Base-by-base conservation (phyloP, 2,329 filamentous ascomycete genomes). In the Aspergillus flavus region DNA sequence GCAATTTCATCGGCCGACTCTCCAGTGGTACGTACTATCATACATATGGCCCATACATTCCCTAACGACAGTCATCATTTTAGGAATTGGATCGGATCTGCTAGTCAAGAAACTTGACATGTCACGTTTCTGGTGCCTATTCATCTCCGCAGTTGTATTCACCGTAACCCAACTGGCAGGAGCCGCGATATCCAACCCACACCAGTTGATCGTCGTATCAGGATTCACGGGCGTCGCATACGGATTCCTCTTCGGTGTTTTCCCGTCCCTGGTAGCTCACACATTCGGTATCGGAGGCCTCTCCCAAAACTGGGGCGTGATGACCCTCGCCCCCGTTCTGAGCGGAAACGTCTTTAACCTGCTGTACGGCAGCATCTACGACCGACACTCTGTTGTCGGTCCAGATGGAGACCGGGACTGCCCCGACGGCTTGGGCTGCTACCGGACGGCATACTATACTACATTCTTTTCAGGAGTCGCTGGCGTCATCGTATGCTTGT, bases 251-350 rank as follows among this genome's bases (percentile, higher is more conserved):
- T 98, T 98, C 69, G 95, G 95, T 39, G 94, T 97, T 23, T 97
- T 92, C 77, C 95, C 95, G 0, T 94, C 93, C 14, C 88, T 98
- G 21, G 87, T 92, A 11, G 93, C 94, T 7, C 94, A 98, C 75
- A 90, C 91, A 0, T 99, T 99, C 75, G 95, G 95, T 9, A 91
- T 97, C 30, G 86, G 90, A 64, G 94, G 94, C 1, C 83, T 99
- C 54, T 93, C 91, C 61, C 92, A 97, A 74, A 99, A 98, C 73
- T 99, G 95, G 94, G 95, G 95, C 16, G 90, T 91, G 71, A 96
- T 99, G 89, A 97, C 93, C 0, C 82, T 97, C 55, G 90, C 92
- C 3, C 94, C 94, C 0, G 92, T 97, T 3, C 79, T 97, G 32
- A 93, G 90, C 10, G 94, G 93, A 57, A 96, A 98, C 71, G 78